Evolutionary conservation across 1,139 yeast species (phyloP).

Genomic region (Debaryomyces coudertii): DNA sequence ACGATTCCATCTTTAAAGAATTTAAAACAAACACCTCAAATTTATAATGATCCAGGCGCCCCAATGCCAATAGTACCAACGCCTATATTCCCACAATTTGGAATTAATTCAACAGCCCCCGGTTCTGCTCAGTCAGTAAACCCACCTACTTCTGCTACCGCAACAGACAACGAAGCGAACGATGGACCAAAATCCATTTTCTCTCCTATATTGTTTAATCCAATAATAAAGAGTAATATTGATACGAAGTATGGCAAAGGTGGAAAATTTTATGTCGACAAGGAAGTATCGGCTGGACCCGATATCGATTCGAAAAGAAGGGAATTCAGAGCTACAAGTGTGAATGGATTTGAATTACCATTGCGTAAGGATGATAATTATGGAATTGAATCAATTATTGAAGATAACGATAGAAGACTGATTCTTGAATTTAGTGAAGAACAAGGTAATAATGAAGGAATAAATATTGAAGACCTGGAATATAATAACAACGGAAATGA

Average conservation of each 20-base stretch:
- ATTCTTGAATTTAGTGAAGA: conserved; percentile 19
- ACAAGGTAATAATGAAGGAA: conserved; percentile 30
- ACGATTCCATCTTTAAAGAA: conserved; percentile 27
- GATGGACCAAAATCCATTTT: conserved; percentile 52
- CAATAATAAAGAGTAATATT: conserved; percentile 70
- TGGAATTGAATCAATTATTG: neutral
- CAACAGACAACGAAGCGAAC: conserved; percentile 13
- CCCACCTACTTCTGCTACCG: conserved; percentile 17
- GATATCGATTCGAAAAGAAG: conserved; percentile 27
- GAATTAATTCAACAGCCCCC: conserved; percentile 13
- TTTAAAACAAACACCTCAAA: conserved; percentile 39
- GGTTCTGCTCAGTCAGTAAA: conserved; percentile 17
- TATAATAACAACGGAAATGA: conserved; percentile 27
- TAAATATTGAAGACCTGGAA: conserved; percentile 6
- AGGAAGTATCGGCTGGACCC: conserved; percentile 31
- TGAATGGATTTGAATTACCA: conserved; percentile 36
- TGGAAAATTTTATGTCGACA: conserved; percentile 73
- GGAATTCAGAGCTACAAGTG: conserved; percentile 45
- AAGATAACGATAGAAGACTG: conserved; percentile 13
- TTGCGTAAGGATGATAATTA: conserved; percentile 16
- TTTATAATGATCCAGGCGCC: conserved; percentile 82
- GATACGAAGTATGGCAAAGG: conserved; percentile 86
- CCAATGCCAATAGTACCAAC: conserved; percentile 69
- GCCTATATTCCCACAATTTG: conserved; percentile 44
- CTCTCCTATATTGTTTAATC: conserved; percentile 80